Evolutionary conservation across 2,329 filamentous ascomycete species (phyloP), one percentile per base, ranked within the genome.

Genomic region (Rhynchosporium graminicola): DNA sequence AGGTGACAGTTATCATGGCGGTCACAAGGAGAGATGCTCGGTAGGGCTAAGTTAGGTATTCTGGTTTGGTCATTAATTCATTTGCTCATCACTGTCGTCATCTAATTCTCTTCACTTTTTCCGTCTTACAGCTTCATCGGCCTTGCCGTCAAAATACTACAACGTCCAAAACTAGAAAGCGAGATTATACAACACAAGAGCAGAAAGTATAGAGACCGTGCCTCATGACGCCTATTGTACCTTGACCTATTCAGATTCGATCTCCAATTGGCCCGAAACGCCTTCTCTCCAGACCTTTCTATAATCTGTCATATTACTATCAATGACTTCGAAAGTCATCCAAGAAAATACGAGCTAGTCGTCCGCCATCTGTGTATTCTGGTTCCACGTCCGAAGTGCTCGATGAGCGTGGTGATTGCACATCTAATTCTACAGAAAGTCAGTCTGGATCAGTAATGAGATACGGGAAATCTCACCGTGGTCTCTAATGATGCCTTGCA

Each of bases 241-340:
- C 31, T 38, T 33, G 15, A 7, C n/a, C 33, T 38, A 38, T 40
- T 20, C 20, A 20, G 20, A 20, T 20, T 20, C 20, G 20, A 20
- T 20, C 20, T 20, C 20, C 20, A 20, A 20, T 20, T 20, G 20
- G 20, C 20, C 20, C 20, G 1, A 20, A 20, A 20, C 20, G 20
- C 33, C 33, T 10, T 36, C 9, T 36, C 33, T 5, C 33, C 38
- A 12, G 36, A 28, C 2, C 46, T 42, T 4, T 10, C 36, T 29
- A 29, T 29, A 29, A 43, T 43, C 26, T n/a, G 20, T 38, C 36
- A 20, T 42, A 13, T 59, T 38, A 12, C 4, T 4, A 33, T 71
- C 62, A 71, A 55, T 68, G 67, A 52, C 68, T 61, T 57, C 72
- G 60, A 57, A 73, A 73, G 55, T 73, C 72, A 52, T 69, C 70